Percentiles rank a stretch among this genome's conserved stretches.
Evolutionary conservation across 345 rosid genomes (phyloP).

Genomic region (Noccaea caerulescens): DNA sequence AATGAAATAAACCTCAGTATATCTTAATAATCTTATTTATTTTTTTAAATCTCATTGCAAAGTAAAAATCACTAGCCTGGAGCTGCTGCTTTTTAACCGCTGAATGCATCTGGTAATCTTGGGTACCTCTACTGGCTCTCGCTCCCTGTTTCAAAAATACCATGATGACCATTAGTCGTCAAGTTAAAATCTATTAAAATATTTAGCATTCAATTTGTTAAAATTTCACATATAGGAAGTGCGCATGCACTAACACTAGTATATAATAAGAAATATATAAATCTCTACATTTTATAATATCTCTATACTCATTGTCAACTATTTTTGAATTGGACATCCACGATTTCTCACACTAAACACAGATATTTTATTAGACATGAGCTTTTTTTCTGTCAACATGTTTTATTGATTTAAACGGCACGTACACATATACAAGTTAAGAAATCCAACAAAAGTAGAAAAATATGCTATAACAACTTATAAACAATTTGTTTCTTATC

Average conservation of each 20-base stretch:
- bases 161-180: not conserved
- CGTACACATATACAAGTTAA: not conserved
- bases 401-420: not conserved
- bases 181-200: too few relatives aligned
- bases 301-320: too few relatives aligned
- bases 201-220: too few relatives aligned
- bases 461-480: not conserved
- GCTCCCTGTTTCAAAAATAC: constrained; percentile 23
- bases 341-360: too few relatives aligned
- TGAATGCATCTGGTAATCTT: constrained; percentile 29
- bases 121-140: constrained; percentile 26
- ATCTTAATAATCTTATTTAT: not conserved
- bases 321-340: too few relatives aligned
- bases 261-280: too few relatives aligned
- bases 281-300: too few relatives aligned
- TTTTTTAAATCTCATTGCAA: not conserved
- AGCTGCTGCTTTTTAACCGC: constrained; percentile 38
- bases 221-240: too few relatives aligned
- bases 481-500: not conserved
- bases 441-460: constrained; percentile 5
- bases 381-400: not conserved
- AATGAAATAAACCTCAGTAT: not conserved
- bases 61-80: constrained; percentile 34
- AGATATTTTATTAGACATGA: too few relatives aligned
- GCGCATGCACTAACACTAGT: too few relatives aligned